Evolutionary conservation across 495 filamentous ascomycete genomes (phyloP).

Genomic region (Tuber indicum): DNA sequence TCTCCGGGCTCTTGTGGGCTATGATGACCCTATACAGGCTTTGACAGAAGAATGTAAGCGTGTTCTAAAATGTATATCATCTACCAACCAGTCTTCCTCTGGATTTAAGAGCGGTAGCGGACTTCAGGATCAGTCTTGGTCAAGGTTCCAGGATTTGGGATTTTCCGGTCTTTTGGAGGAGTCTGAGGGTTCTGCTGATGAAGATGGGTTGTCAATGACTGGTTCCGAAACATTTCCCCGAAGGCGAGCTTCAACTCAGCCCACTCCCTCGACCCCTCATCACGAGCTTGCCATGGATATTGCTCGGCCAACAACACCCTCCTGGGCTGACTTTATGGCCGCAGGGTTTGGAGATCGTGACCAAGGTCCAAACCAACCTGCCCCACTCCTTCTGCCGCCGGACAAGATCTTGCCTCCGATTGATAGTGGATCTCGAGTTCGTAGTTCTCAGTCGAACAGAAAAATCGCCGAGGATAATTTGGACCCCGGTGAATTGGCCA

Average conservation of each 20-base stretch:
- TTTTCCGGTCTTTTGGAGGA: constrained; percentile 73
- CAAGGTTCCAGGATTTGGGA: constrained; percentile 89
- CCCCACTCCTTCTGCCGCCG: constrained; percentile 69
- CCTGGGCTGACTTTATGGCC: constrained; percentile 94
- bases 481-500: constrained; percentile 89
- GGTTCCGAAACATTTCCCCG: constrained; percentile 30
- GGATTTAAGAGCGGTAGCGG: constrained; percentile 62
- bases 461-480: constrained; percentile 60
- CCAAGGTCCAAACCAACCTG: constrained; percentile 47
- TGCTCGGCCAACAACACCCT: constrained; percentile 86
- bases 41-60: constrained; percentile 89
- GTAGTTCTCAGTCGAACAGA: constrained; percentile 82
- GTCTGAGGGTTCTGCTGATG: constrained; percentile 54
- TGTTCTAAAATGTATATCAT: constrained; percentile 81
- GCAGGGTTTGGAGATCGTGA: constrained; percentile 64
- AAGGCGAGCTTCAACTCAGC: constrained; percentile 40
- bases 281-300: constrained; percentile 49
- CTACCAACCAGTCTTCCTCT: constrained; percentile 72
- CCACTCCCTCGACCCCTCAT: constrained; percentile 24
- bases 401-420: constrained; percentile 89
- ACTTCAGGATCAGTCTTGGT: constrained; percentile 84
- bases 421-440: constrained; percentile 59
- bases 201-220: constrained; percentile 42
- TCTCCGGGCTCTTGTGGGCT: constrained; percentile 73
- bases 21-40: constrained; percentile 80